Evolutionary conservation across 192 early-diverging fungal genomes (phyloP).

Genomic region (Paraglomus brasilianum): DNA sequence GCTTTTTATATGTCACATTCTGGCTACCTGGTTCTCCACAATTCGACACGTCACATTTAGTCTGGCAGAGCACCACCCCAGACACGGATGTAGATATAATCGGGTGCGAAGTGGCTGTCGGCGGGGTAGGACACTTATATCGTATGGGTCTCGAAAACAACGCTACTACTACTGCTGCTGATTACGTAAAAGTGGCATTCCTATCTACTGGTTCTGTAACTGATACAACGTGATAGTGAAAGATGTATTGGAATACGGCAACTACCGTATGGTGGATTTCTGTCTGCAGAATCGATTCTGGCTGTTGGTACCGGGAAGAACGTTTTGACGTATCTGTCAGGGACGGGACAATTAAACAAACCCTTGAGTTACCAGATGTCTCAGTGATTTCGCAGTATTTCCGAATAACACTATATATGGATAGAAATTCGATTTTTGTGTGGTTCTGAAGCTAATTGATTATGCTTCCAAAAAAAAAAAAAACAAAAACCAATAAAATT

Average conservation of each 20-base stretch:
- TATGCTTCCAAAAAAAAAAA: no score
- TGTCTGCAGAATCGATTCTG: not conserved
- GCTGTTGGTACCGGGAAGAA: not conserved
- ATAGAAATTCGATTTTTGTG: no score
- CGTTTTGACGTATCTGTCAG: no score
- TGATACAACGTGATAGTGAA: not conserved
- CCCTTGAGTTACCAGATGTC: no score
- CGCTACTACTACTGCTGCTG: not conserved
- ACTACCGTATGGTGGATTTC: not conserved
- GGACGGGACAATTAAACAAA: no score
- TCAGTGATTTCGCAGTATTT: not conserved
- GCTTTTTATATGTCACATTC: not conserved
- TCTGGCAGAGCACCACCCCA: not conserved
- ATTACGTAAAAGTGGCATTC: constrained; percentile 7
- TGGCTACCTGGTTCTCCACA: not conserved
- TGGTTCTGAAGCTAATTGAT: no score
- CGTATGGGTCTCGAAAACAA: not conserved
- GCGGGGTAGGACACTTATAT: not conserved
- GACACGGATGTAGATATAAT: not conserved
- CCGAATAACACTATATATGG: constrained; percentile 13
- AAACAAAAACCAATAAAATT: no score
- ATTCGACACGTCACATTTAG: not conserved
- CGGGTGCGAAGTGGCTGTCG: not conserved
- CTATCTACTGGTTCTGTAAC: constrained; percentile 2
- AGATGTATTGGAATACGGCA: not conserved